phyloP scores from a whole-genome alignment of 2,329 filamentous ascomycete genomes.

The Cryphonectria nitschkei region DNA sequence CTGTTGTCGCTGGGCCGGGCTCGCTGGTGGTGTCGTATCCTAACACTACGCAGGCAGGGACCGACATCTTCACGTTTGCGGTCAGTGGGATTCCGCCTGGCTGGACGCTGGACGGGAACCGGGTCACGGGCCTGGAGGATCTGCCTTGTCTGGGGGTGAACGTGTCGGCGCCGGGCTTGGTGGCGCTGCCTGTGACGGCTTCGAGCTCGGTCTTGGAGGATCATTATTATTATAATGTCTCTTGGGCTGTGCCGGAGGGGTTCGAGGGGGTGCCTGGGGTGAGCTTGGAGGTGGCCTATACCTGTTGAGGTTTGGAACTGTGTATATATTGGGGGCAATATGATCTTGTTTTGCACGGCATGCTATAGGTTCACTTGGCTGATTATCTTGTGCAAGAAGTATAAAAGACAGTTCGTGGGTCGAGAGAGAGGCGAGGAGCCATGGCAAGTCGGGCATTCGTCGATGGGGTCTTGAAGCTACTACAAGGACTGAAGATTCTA shows the following conservation, averaged over 20 bases:
- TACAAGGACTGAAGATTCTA: too few species aligned
- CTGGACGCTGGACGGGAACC: conserved; percentile 41
- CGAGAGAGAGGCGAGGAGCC: too few species aligned
- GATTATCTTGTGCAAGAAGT: too few species aligned
- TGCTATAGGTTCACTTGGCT: too few species aligned
- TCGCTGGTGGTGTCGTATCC: conserved; percentile 43
- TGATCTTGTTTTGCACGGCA: too few species aligned
- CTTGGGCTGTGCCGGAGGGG: conserved; percentile 46
- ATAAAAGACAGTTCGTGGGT: too few species aligned
- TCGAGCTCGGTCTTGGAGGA: conserved; percentile 44
- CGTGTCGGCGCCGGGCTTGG: conserved; percentile 43
- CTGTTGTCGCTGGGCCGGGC: conserved; percentile 42
- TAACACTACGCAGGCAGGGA: conserved; percentile 44
- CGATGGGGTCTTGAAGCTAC: too few species aligned
- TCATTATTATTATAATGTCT: conserved; percentile 51
- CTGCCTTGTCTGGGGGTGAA: conserved; percentile 46
- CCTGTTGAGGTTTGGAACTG: conserved; percentile 5
- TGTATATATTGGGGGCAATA: too few species aligned
- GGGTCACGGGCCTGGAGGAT: conserved; percentile 38
- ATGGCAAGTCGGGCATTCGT: too few species aligned
- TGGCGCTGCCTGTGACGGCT: conserved; percentile 37
- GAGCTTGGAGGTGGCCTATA: conserved; percentile 21
- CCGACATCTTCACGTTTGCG: conserved; percentile 44
- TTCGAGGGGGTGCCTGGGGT: conserved; percentile 40
- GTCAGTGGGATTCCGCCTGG: conserved; percentile 43